Evolutionary conservation across 2,329 filamentous ascomycete genomes (phyloP), one percentile per base, ranked within the genome.

Genomic region (Septoria petroselini): DNA sequence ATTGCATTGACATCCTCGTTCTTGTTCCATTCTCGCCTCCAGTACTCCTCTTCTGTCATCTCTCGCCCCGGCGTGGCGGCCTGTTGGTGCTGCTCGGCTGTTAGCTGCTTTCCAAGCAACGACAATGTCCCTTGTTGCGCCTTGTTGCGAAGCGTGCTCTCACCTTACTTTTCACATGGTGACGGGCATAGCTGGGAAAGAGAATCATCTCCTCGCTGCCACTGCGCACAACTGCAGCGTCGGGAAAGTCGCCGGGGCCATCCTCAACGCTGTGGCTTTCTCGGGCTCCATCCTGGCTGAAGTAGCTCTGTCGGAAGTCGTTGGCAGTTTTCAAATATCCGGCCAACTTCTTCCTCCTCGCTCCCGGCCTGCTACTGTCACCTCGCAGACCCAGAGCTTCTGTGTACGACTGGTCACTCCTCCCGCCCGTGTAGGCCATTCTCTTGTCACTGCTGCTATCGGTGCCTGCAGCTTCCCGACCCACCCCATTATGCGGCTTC

Each of bases 161-260:
- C 67, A 65, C 71, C 66, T 68, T 72, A 55, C 58, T 64, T 58
- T 73, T 84, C 27, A 80, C 69, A 66, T 94, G 85, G 53, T 77
- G 78, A 64, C 91, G 83, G 7, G 88, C 89, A 67, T 98, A 98
- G 45, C 89, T 96, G 0, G 93, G 93, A 60, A 98, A 98, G 18
- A 98, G 68, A 7, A 98, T 82, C 83, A 98, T 88, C 71, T 97
- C 88, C 67, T 96, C 90, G 53, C 89, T 81, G 9, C 88, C 91
- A 54, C 83, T 84, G 8, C 83, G 80, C 12, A 86, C 81, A 52
- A 95, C 86, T n/a, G 85, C 81, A 14, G 88, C 86, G 59, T 95
- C 85, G 0, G 90, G 88, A 63, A 95, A 96, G 1, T 85, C 82
- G 0, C 85, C 86, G 11, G 54, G 53, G 7, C 58, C 58, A 44